Base-by-base conservation (phyloP, 2,329 filamentous ascomycete species). In the Aspergillus pseudoviridinutans region DNA sequence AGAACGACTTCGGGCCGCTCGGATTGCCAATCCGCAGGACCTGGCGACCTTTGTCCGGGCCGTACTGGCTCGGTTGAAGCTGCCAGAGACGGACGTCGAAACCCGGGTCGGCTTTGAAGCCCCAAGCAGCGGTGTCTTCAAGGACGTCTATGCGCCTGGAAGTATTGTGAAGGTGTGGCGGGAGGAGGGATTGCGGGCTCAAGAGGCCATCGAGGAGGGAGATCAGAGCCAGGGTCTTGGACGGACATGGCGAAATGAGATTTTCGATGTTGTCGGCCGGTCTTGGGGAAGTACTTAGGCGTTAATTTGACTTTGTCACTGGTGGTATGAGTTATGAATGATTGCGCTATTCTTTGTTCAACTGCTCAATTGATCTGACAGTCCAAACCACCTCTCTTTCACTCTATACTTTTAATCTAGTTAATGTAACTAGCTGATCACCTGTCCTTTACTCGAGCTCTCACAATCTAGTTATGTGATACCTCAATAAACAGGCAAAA, bases 121-220 rank as follows among this genome's bases (percentile, higher is more conserved):
- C 28, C 83, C 82, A 0, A 78, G 81, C 17, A 78, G 80, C 62
- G 84, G 84, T 29, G 80, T 93, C 0, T 97, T 97, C 78, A 86
- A 86, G 64, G 90, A 89, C 3, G 84, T 91, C 1, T 97, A 96
- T 76, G 88, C 93, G 0, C 93, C 93, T 0, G 92, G 91, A 0
- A 96, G 92, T 72, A 78, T 97, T 27, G 89, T 94, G 53, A 92
- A 90, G 76, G 74, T 96, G n/a, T 96, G 91, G 91, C 85, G 93
- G 63, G 87, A 92, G 62, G 89, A 96, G 75, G 91, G 85, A 0
- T 76, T 79, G 24, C 79, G 81, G 60, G 91, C 90, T 0, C 81
- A 81, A 22, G 89, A 95, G 73, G 82, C 86, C 44, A 84, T 96
- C 41, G 86, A 92, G 62, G 89, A 93, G 62, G 71, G 71, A 5